Conservation (phyloP, 2,329 filamentous ascomycete species). For the Ilyonectria destructans region DNA sequence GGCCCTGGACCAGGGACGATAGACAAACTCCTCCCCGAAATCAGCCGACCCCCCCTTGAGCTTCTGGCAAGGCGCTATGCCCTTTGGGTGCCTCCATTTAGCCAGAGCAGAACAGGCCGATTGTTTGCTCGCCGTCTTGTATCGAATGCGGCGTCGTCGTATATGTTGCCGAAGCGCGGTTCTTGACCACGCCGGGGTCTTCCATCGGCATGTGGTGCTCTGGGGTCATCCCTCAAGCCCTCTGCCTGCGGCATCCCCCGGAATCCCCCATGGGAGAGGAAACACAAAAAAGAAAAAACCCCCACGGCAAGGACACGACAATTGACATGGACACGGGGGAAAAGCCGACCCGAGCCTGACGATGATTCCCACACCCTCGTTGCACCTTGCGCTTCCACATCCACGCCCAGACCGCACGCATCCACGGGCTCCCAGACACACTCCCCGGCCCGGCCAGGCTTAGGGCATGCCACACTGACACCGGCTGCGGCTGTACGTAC, state of each 20-base stretch:
- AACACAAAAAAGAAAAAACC: slow-evolving; percentile 11
- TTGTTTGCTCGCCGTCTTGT: background rate
- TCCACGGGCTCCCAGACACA: slow-evolving; percentile 5
- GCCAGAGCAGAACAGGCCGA: background rate
- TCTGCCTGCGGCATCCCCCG: slow-evolving; percentile 14
- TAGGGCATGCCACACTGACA: slow-evolving; percentile 35
- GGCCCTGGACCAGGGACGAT: slow-evolving; percentile 1
- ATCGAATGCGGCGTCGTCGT: slow-evolving; percentile 3
- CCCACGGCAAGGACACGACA: slow-evolving; percentile 21
- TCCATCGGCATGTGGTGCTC: slow-evolving; percentile 14
- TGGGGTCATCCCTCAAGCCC: background rate
- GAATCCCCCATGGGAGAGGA: slow-evolving; percentile 13
- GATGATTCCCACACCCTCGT: slow-evolving; percentile 9
- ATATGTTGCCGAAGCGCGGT: background rate
- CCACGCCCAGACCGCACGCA: background rate
- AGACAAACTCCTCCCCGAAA: slow-evolving; percentile 29
- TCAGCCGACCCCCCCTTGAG: slow-evolving; percentile 30
- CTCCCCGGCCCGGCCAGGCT: slow-evolving; percentile 36
- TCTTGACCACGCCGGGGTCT: background rate
- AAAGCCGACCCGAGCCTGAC: slow-evolving; percentile 1
- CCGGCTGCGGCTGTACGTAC: slow-evolving; percentile 50
- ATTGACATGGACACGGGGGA: slow-evolving; percentile 11
- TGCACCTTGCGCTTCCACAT: slow-evolving; percentile 2
- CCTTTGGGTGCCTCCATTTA: slow-evolving; percentile 10
- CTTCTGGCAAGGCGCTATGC: slow-evolving; percentile 12